Evolutionary conservation across 352 stramenopile species (phyloP).

Genomic region (Discostella stelligera): DNA sequence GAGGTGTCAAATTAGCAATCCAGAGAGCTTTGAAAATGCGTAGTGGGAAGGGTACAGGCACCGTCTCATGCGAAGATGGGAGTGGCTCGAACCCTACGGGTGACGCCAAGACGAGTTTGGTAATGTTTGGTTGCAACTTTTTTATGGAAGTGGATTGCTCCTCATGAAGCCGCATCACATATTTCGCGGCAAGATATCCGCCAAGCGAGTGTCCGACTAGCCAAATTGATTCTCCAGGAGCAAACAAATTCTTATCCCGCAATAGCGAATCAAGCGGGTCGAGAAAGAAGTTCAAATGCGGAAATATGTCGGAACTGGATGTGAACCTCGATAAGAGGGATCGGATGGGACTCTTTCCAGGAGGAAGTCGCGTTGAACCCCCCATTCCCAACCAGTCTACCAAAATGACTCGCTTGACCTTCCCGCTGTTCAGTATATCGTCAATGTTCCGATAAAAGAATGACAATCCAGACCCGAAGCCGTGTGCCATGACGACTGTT

Average conservation of each 20-base stretch:
- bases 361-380: slow-evolving; percentile 31
- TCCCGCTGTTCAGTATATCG: slow-evolving; percentile 40
- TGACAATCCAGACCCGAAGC: slow-evolving; percentile 47
- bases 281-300: slow-evolving; percentile 53
- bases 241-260: slow-evolving; percentile 18
- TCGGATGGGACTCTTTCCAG: slow-evolving; percentile 46
- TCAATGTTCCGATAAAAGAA: slow-evolving; percentile 59
- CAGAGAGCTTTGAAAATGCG: slow-evolving; percentile 50
- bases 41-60: slow-evolving; percentile 25
- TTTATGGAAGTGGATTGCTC: background rate
- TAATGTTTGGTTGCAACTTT: slow-evolving; percentile 17
- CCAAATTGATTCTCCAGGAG: slow-evolving; percentile 27
- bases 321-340: slow-evolving; percentile 33
- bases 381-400: slow-evolving; percentile 63
- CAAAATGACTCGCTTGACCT: slow-evolving; percentile 36
- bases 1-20: slow-evolving; percentile 53
- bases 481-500: slow-evolving; percentile 46
- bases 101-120: slow-evolving; percentile 46
- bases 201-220: slow-evolving; percentile 54
- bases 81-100: slow-evolving; percentile 49
- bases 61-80: slow-evolving; percentile 20
- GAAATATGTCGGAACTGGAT: slow-evolving; percentile 29
- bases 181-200: slow-evolving; percentile 53
- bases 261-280: slow-evolving; percentile 40
- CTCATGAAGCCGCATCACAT: slow-evolving; percentile 43